Conservation (phyloP, 1,284 basidiomycete species). For the Agaricales sp. region DNA sequence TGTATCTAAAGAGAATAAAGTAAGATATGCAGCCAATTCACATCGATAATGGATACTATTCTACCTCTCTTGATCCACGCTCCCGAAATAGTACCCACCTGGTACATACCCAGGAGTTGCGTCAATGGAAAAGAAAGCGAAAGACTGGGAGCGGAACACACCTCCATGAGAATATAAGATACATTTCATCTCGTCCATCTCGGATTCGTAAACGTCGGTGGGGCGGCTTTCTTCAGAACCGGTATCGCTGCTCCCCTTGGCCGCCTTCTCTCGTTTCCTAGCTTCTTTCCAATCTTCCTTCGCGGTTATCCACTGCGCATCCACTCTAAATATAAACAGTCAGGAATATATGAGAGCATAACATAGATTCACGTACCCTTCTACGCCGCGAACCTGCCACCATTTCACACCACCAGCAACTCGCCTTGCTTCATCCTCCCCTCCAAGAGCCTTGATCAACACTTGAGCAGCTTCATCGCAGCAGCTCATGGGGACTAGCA, state of each 20-base stretch:
- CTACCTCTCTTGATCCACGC: conserved; percentile 68
- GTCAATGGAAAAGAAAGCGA: conserved; percentile 2
- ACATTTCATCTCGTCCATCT: conserved; percentile 82
- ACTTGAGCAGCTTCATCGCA: conserved; percentile 73
- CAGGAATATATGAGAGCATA: conserved; percentile 4
- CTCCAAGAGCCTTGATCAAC: conserved; percentile 78
- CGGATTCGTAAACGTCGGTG: conserved; percentile 37
- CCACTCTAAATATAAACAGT: conserved; percentile 39
- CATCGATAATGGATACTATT: conserved; percentile 4
- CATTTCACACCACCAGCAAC: conserved; percentile 88
- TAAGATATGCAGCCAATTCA: conserved; percentile 2
- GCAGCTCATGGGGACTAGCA: conserved; percentile 63
- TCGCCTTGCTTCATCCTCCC: conserved; percentile 62
- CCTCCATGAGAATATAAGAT: conserved; percentile 82
- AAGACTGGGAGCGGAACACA: conserved; percentile 18
- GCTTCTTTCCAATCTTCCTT: conserved; percentile 63
- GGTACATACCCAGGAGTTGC: conserved; percentile 5
- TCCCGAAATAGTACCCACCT: conserved; percentile 80
- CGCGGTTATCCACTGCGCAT: conserved; percentile 86
- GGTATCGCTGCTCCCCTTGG: conserved; percentile 21
- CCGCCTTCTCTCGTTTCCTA: conserved; percentile 42
- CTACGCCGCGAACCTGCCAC: conserved; percentile 88
- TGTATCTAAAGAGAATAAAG: conserved; percentile 40
- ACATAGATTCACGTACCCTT: conserved; percentile 38
- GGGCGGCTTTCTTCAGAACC: conserved; percentile 5